These are phyloP conservation scores for Candida namnaoensis DNA, from an alignment of 805 yeast species.

Conservation along the genomic window DNA sequence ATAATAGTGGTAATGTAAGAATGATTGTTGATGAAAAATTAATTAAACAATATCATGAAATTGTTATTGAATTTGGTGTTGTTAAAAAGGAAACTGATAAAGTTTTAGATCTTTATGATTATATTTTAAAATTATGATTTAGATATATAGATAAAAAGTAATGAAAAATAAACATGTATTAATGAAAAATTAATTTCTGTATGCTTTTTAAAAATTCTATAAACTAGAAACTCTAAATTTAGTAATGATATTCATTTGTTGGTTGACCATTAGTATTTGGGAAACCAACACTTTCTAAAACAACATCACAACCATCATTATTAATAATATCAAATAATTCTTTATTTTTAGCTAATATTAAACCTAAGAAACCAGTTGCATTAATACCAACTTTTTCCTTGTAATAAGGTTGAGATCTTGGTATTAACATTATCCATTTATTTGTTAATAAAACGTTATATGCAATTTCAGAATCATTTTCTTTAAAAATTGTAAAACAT, in stretches of 20 bases:
- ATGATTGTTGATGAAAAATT: constrained; percentile 14
- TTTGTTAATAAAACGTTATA: constrained; percentile 80
- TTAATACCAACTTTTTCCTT: constrained; percentile 48
- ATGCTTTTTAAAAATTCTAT: no score
- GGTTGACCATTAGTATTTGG: constrained; percentile 47
- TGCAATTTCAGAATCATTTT: constrained; percentile 39
- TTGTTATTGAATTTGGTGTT: constrained; percentile 5
- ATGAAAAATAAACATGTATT: no score
- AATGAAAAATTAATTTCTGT: no score
- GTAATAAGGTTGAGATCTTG: constrained; percentile 54
- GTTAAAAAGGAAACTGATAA: constrained; percentile 1
- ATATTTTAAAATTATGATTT: neutral
- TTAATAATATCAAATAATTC: constrained; percentile 40
- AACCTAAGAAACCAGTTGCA: constrained; percentile 73
- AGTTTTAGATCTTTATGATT: neutral
- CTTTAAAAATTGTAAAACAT: constrained; percentile 57
- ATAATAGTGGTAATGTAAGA: constrained; percentile 3
- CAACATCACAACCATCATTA: constrained; percentile 33
- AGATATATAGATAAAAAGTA: no score
- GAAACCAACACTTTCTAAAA: constrained; percentile 62
- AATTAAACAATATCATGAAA: constrained; percentile 4
- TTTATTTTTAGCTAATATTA: constrained; percentile 65
- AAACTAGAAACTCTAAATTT: no score
- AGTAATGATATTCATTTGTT: constrained; percentile 62
- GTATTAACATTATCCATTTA: constrained; percentile 81